These are phyloP conservation scores for Paraglomus brasilianum DNA, from an alignment of 192 early-diverging fungal species.

Conservation along the genomic window DNA sequence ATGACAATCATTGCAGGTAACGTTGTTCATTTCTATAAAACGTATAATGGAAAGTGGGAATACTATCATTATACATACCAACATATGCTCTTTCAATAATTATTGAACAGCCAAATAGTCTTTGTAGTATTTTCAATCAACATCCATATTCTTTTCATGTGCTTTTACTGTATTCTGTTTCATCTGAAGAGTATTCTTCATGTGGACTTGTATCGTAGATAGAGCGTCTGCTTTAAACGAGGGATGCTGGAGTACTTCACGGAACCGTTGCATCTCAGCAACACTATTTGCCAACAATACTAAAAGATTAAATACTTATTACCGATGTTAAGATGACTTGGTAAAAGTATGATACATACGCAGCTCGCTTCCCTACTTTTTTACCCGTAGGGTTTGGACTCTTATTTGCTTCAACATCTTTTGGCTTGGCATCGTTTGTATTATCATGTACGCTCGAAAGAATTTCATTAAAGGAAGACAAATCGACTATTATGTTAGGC, in stretches of 20 bases:
- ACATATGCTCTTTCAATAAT: too few relatives aligned
- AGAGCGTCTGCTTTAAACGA: constrained; percentile 71
- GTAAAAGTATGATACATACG: background rate
- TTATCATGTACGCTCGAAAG: background rate
- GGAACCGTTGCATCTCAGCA: constrained; percentile 69
- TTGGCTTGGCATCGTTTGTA: background rate
- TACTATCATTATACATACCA: too few relatives aligned
- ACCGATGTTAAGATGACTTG: background rate
- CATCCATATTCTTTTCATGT: too few relatives aligned
- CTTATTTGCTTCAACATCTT: background rate
- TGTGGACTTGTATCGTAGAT: constrained; percentile 69
- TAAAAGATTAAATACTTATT: background rate
- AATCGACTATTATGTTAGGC: background rate
- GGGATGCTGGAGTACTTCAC: constrained; percentile 68
- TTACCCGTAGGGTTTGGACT: background rate
- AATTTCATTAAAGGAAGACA: constrained; percentile 4
- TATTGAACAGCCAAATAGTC: too few relatives aligned
- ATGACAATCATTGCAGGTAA: too few relatives aligned
- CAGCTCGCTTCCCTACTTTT: background rate
- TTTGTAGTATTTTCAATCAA: too few relatives aligned
- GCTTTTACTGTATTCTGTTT: too few relatives aligned
- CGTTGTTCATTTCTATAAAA: too few relatives aligned
- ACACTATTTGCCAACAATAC: constrained; percentile 38
- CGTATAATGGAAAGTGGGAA: too few relatives aligned
- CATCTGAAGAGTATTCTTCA: constrained; percentile 57